Conservation (phyloP, 2,329 filamentous ascomycete species). For the Thermoascus crustaceus region DNA sequence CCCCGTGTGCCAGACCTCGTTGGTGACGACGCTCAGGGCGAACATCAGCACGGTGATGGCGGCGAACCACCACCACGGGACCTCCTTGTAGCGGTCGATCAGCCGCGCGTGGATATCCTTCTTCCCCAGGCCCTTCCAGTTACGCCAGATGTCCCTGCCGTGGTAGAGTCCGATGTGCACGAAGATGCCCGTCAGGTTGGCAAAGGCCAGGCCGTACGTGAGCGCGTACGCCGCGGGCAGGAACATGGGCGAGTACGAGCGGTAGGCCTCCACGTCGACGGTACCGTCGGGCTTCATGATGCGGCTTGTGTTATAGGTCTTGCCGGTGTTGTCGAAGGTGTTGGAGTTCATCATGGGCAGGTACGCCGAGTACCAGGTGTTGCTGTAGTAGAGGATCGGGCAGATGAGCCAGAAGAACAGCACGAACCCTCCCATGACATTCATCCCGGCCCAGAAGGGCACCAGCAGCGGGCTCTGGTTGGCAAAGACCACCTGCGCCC, state of each 20-base stretch:
- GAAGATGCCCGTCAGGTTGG: slow-evolving; percentile 54
- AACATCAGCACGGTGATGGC: slow-evolving; percentile 31
- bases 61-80: slow-evolving; percentile 42
- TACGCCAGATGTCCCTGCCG: slow-evolving; percentile 27
- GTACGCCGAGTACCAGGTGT: slow-evolving; percentile 50
- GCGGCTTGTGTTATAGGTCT: slow-evolving; percentile 51
- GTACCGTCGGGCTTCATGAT: slow-evolving; percentile 49
- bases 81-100: slow-evolving; percentile 32
- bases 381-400: slow-evolving; percentile 43
- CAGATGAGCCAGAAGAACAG: slow-evolving; percentile 39
- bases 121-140: slow-evolving; percentile 25
- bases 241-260: slow-evolving; percentile 58
- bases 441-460: slow-evolving; percentile 43
- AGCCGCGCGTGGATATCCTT: slow-evolving; percentile 38
- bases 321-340: slow-evolving; percentile 57
- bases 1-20: slow-evolving; percentile 38
- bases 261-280: slow-evolving; percentile 54
- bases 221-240: slow-evolving; percentile 52
- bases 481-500: slow-evolving; percentile 63
- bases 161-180: slow-evolving; percentile 32
- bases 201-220: slow-evolving; percentile 56
- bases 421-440: slow-evolving; percentile 38
- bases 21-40: slow-evolving; percentile 28
- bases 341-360: slow-evolving; percentile 54
- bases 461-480: slow-evolving; percentile 60